Evolutionary conservation across 805 yeast species (phyloP), one percentile per base, ranked within the genome.

Genomic region (Kuraishia hungarica): DNA sequence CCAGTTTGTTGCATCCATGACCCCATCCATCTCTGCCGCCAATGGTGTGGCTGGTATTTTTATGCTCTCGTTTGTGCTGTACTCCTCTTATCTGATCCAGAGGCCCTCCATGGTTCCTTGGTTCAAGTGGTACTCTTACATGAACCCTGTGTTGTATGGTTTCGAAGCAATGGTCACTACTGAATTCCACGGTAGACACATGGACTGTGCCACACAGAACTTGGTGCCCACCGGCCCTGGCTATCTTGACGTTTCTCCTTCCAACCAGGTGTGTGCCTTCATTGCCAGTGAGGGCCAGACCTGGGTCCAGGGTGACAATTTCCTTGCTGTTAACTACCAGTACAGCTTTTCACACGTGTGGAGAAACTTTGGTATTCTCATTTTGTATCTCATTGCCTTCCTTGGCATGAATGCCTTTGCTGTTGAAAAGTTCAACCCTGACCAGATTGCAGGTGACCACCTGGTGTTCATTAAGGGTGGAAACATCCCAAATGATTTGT

Each of bases 31-130:
- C 48, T 71, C 81, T 19, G 72, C 75, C 47, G 90, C 91, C 2
- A 82, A 80, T 72, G 75, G 84, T n/a, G 63, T 84, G 24, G 80
- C 84, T 13, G 86, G 88, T 69, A 59, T 83, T n/a, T 58, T 75
- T 21, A 68, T 84, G 64, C 65, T 85, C 58, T 71, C 74, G 2
- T 62, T 80, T 58, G 71, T 78, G 28, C 70, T 82, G 59, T 86
- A 84, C 67, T 78, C 89, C n/a, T 87, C 89, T 26, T 82, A 74
- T 67, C 77, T 83, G 70, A 77, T 84, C 59, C 88, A 87, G 53
- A 68, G 78, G 43, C 77, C 78, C 2, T 72, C 76, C 11, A 80
- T 84, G 85, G 83, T 80, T 59, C 83, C 82, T 51, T 87, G 92
- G 92, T 83, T 84, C 59, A 77, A 81, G 57, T 84, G 88, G 87